Evolutionary conservation across 805 yeast genomes (phyloP).

Genomic region (Cyberlindnera xishuangbannaensis): DNA sequence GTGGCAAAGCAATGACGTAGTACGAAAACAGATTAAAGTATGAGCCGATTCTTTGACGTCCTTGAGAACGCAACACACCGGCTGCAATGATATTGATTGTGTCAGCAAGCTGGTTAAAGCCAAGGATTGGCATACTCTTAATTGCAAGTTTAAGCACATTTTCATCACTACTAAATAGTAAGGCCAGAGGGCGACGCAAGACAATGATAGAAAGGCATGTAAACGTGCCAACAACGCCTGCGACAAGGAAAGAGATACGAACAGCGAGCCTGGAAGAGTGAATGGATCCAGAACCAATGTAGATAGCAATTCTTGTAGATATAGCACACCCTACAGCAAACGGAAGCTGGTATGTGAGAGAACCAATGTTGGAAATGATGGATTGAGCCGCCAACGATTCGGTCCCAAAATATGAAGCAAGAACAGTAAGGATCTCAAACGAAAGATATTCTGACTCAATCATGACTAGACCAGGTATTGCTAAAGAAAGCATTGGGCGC

Average conservation of each 20-base stretch:
- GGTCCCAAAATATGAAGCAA: slow-evolving; percentile 49
- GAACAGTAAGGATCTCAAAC: slow-evolving; percentile 64
- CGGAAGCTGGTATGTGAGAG: slow-evolving; percentile 64
- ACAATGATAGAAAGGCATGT: slow-evolving; percentile 43
- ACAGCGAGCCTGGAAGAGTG: slow-evolving; percentile 41
- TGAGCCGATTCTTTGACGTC: slow-evolving; percentile 70
- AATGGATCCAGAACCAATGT: slow-evolving; percentile 53
- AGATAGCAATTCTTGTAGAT: slow-evolving; percentile 67
- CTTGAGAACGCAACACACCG: slow-evolving; percentile 72
- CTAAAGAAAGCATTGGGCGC: slow-evolving; percentile 52
- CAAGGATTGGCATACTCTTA: slow-evolving; percentile 54
- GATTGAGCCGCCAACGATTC: slow-evolving; percentile 46
- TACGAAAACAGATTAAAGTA: slow-evolving; percentile 62
- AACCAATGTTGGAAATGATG: slow-evolving; percentile 47
- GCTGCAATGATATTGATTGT: slow-evolving; percentile 66
- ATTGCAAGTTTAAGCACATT: slow-evolving; percentile 50
- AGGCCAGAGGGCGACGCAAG: slow-evolving; percentile 45
- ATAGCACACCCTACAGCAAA: slow-evolving; percentile 69
- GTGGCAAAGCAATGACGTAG: slow-evolving; percentile 65
- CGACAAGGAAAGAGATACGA: slow-evolving; percentile 36
- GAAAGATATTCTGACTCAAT: slow-evolving; percentile 73
- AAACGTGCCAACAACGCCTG: slow-evolving; percentile 43
- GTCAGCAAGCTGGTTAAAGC: slow-evolving; percentile 63
- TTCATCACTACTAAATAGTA: slow-evolving; percentile 55
- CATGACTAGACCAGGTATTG: slow-evolving; percentile 70